Percentiles rank a stretch among this genome's conserved stretches.
phyloP scores from a whole-genome alignment of 495 filamentous ascomycete species.

The Arthonia radiata region DNA sequence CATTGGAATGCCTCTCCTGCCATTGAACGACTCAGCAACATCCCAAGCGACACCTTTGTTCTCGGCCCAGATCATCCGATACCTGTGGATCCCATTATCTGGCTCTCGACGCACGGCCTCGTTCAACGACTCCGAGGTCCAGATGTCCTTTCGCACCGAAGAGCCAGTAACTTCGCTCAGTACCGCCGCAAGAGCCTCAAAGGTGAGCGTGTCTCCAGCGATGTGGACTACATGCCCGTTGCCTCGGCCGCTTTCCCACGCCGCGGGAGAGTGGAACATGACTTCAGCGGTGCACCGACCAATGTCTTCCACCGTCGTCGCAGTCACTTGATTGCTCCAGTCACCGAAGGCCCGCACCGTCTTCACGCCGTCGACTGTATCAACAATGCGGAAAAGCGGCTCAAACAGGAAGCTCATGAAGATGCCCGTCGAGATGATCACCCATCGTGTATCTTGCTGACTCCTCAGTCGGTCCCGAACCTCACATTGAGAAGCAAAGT shows the following conservation, averaged over 20 bases:
- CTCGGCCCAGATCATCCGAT: conserved; percentile 31
- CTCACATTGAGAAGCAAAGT: conserved; percentile 37
- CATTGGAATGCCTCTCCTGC: conserved; percentile 17
- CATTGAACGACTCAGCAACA: conserved; percentile 21
- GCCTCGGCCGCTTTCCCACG: conserved; percentile 3
- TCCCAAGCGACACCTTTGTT: conserved; percentile 35
- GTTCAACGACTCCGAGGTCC: conserved; percentile 16
- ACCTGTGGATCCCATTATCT: conserved; percentile 26
- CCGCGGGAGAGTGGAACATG: conserved; percentile 11
- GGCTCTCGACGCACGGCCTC: conserved; percentile 20
- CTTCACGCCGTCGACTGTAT: conserved; percentile 3
- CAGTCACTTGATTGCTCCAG: conserved; percentile 29
- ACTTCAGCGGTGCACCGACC: conserved; percentile 28
- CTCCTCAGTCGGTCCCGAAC: conserved; percentile 25
- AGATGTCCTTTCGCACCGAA: conserved; percentile 20
- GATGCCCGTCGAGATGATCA: conserved; percentile 34
- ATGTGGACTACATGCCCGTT: conserved; percentile 19
- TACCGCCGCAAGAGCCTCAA: conserved; percentile 23
- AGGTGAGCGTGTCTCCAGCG: conserved; percentile 33
- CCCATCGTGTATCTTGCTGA: conserved; percentile 25
- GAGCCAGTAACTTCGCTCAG: conserved; percentile 18
- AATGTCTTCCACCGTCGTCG: conserved; percentile 33
- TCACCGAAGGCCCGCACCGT: conserved; percentile 26
- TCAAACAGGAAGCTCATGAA: conserved; percentile 40
- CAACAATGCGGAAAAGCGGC: conserved; percentile 29